These are phyloP conservation scores for Suhomyces terraborum DNA, from an alignment of 1,139 yeast species.

Conservation along the genomic window DNA sequence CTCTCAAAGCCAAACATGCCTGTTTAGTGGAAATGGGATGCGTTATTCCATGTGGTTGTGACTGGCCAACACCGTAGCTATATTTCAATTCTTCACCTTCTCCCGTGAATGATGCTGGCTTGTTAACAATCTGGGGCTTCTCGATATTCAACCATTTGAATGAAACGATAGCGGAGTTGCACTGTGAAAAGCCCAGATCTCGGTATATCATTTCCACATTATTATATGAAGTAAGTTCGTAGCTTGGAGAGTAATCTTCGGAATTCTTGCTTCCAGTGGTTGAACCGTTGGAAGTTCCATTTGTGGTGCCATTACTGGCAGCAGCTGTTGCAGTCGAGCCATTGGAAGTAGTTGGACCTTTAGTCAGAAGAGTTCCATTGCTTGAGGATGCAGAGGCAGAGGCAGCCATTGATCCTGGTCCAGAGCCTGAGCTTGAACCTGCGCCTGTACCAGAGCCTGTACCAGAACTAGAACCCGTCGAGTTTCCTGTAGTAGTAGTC, in stretches of 20 bases:
- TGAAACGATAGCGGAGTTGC: conserved; percentile 40
- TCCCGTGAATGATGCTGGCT: conserved; percentile 48
- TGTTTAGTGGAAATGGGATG: conserved; percentile 73
- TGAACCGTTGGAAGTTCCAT: conserved; percentile 4
- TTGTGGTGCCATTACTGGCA: background rate
- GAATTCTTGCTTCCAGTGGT: background rate
- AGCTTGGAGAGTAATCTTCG: conserved; percentile 31
- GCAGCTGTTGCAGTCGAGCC: background rate
- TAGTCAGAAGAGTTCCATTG: conserved; percentile 5
- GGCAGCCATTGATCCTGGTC: no score
- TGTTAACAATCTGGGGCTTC: conserved; percentile 57
- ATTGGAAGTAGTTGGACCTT: background rate
- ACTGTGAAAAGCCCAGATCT: conserved; percentile 24
- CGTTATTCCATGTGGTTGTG: conserved; percentile 59
- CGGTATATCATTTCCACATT: conserved; percentile 50
- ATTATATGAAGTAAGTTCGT: conserved; percentile 49
- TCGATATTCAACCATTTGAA: conserved; percentile 73
- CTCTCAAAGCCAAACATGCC: conserved; percentile 68
- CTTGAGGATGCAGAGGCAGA: no score
- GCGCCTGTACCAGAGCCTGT: no score
- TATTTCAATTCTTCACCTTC: conserved; percentile 29
- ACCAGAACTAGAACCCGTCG: no score
- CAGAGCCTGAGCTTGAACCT: no score
- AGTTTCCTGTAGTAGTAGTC: no score
- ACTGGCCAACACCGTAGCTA: conserved; percentile 59